Evolutionary conservation across 2,329 filamentous ascomycete genomes (phyloP).

Genomic region (Fusarium sp.): DNA sequence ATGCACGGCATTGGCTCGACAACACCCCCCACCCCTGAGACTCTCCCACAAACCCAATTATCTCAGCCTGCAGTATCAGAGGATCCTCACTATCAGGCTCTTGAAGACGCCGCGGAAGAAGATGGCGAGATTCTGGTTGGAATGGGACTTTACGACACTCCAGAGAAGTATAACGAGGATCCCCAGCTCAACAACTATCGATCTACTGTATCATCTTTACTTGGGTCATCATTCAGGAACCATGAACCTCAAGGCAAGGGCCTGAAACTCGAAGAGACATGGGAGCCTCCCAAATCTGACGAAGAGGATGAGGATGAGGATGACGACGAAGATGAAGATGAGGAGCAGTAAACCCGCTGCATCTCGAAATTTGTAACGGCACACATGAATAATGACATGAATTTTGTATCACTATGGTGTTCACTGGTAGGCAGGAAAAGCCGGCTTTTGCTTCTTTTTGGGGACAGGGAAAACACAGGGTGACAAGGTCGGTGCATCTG

Average conservation of each 20-base stretch:
- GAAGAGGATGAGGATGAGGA: conserved; percentile 66
- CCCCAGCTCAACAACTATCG: conserved; percentile 66
- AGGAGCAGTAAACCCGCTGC: conserved; percentile 46
- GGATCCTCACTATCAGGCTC: conserved; percentile 62
- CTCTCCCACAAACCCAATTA: conserved; percentile 65
- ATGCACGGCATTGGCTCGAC: conserved; percentile 60
- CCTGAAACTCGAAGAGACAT: conserved; percentile 84
- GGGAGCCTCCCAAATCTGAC: conserved; percentile 75
- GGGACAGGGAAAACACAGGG: conserved; percentile 6
- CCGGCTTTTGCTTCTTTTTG: not conserved
- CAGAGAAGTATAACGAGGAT: conserved; percentile 66
- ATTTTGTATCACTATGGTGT: conserved; percentile 35
- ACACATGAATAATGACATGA: conserved; percentile 36
- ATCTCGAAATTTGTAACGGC: conserved; percentile 1
- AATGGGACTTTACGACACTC: conserved; percentile 83
- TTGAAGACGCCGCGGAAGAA: conserved; percentile 63
- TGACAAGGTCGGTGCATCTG: conserved; percentile 23
- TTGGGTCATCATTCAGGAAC: conserved; percentile 61
- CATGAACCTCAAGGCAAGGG: conserved; percentile 73
- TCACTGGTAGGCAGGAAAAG: conserved; percentile 13
- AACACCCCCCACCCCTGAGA: conserved; percentile 70
- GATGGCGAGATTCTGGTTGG: conserved; percentile 82
- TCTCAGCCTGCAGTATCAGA: conserved; percentile 61
- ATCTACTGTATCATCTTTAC: conserved; percentile 65
- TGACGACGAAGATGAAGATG: conserved; percentile 57